Evolutionary conservation across 2,329 filamentous ascomycete species (phyloP), one percentile per base, ranked within the genome.

Genomic region (Chaetomiaceae sp.): DNA sequence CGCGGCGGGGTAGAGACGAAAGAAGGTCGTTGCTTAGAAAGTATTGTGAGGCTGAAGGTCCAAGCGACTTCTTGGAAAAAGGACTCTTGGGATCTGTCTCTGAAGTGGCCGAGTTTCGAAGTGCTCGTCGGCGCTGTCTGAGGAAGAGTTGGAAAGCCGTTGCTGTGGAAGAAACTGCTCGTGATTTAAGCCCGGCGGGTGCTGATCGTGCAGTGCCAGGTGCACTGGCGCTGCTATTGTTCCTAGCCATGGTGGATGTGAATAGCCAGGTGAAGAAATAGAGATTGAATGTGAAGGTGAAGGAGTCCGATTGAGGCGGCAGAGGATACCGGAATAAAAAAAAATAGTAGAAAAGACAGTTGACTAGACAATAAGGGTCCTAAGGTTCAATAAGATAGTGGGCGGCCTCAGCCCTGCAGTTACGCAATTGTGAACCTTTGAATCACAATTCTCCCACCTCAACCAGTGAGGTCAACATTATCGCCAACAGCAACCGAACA

Each of bases 191-290:
- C 15, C 7, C 19, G 15, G 37, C 8, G 15, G 12, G 19, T 2
- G 53, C 20, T 15, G 19, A 25, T 6, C 46, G 29, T 19, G 34
- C 46, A 49, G 57, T 47, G 52, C 49, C 51, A 40, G 19, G n/a
- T 27, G 23, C 51, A 43, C 47, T 37, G 37, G n/a, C 51, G 20
- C 31, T 53, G 48, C 42, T 54, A 48, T 51, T 56, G 58, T 56
- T 37, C 11, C 33, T 31, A 38, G 25, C 48, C 55, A 56, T 58
- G 12, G 17, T 51, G 34, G 27, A 20, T 17, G 25, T 45, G n/a
- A 48, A 38, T 47, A 53, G 29, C 25, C 9, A 9, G 25, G 25
- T 27, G 5, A 27, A 27, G 9, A 6, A 27, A 27, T n/a, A n/a
- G 25, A 27, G 25, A 6, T 27, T 27, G 25, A 6, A 9, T 27